Evolutionary conservation across 1,139 yeast genomes (phyloP), one percentile per base, ranked within the genome.

Genomic region (Diutina scorzettiae): DNA sequence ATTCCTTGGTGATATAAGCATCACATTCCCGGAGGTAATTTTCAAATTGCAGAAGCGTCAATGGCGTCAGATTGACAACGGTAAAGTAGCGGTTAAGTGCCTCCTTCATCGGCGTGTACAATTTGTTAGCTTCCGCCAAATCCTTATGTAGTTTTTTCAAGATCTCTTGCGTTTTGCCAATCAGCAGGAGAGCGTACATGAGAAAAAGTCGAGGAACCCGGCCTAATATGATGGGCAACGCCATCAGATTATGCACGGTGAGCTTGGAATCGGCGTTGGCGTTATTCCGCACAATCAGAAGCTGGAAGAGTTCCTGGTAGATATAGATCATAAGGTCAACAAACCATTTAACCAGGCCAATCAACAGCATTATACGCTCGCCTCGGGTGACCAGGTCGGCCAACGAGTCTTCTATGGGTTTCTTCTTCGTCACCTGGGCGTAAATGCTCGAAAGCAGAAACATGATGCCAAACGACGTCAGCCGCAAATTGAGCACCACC

Each of bases 271-370:
- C 40, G 17, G 27, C n/a, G 20, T 48, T 47, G 7, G 52, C 41
- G 1, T 57, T 53, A 42, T 53, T 49, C 24, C 51, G 50, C 41
- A 53, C 51, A 27, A 53, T 48, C 45, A 54, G 52, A 19, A 68
- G 52, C 42, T 67, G 71, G 17, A 75, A 59, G 19, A 86, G 56
- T 49, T 85, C 94, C 54, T 85, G 93, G 45, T 77, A 74, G 40
- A 81, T 56, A 47, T 73, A 75, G 0, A 77, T 73, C 50, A 83
- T 64, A 45, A 83, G 69, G 53, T 85, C 95, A 34, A 82, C 66
- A 45, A 81, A 68, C 94, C 95, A 86, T 49, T 84, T 71, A n/a
- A 81, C 71, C 34, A 78, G 72, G 0, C 95, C 95, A 18, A 82
- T 57, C 42, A 81, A 66, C 17, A 82, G 73, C 44, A 78, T 60